Evolutionary conservation across 345 rosid genomes (phyloP), one percentile per base, ranked within the genome.

Genomic region (Punica granatum): DNA sequence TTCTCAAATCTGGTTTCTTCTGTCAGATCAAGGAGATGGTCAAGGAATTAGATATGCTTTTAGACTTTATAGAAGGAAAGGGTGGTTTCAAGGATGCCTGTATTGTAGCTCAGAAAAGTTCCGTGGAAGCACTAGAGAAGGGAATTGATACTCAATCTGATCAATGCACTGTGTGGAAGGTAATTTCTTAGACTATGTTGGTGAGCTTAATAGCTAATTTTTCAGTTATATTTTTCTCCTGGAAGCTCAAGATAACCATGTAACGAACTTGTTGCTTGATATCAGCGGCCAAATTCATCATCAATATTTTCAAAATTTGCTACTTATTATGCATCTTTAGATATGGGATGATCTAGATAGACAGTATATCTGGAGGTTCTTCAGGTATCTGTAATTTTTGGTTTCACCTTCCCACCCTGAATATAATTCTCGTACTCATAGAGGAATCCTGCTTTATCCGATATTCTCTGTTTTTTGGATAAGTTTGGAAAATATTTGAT

Each of bases 41-140:
- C 62, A 81, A 74, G 63, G 92, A 94, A 75, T 70, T 91, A 84
- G 96, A 91, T 77, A 46, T 67, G 10, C 97, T 94, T 80, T 69
- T 94, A 70, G 76, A 82, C 70, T 85, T 80, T 68, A 86, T 91
- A 71, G 89, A 88, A 82, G 84, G 70, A 80, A 71, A 79, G 33
- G 99, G 95, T 66, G 97, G 99, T 73, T 85, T 85, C 73, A 81
- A 72, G 80, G 99, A 94, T 77, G 84, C 86, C 63, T 89, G 97
- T 77, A 85, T 88, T 64, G 75, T 81, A 70, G 78, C 71, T 32
- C 87, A 80, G 75, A 84, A 78, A 78, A 71, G 70, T 75, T 74
- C 83, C 63, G 77, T 91, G 67, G 92, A 89, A 75, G 86, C 72
- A 76, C 69, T 94, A 81, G 99, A 89, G 75, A 76, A 83, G 63